A percentile compares a stretch with the other conserved stretches of the same genome.
Conservation (phyloP, 2,329 filamentous ascomycete species). For the Penicillium sp. region DNA sequence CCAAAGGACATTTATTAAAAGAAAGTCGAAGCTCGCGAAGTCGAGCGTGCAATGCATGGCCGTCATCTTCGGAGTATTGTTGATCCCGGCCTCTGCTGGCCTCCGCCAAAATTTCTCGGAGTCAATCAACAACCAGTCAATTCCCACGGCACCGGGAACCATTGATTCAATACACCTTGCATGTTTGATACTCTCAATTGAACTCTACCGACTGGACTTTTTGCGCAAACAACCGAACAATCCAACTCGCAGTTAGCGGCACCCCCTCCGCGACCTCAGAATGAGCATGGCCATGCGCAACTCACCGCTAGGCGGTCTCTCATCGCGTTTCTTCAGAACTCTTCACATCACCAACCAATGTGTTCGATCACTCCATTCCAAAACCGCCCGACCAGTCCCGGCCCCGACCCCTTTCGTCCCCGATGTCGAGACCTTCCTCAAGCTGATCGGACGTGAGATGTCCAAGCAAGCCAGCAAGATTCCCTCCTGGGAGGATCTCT, state of each 20-base stretch:
- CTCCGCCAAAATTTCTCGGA: slow-evolving; percentile 33
- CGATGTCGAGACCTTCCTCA: slow-evolving; percentile 82
- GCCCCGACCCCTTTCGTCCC: slow-evolving; percentile 81
- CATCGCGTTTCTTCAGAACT: slow-evolving; percentile 28
- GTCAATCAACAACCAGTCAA: slow-evolving; percentile 11
- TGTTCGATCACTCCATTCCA: slow-evolving; percentile 46
- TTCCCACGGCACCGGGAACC: slow-evolving; percentile 2
- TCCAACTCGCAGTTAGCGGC: slow-evolving; percentile 5
- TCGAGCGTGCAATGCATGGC: neutral
- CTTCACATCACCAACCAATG: slow-evolving; percentile 32
- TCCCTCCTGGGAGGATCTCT: slow-evolving; percentile 85
- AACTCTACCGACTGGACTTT: neutral
- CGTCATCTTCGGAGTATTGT: slow-evolving; percentile 28
- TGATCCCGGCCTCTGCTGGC: slow-evolving; percentile 29
- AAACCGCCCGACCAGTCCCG: slow-evolving; percentile 56
- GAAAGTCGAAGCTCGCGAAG: neutral
- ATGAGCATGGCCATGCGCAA: slow-evolving; percentile 34
- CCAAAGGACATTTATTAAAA: neutral
- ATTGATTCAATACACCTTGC: neutral
- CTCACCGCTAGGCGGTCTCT: slow-evolving; percentile 27
- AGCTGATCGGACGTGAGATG: slow-evolving; percentile 84
- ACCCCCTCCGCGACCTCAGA: slow-evolving; percentile 5
- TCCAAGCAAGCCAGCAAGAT: slow-evolving; percentile 83
- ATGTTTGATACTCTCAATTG: neutral
- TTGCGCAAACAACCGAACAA: neutral